Base-by-base conservation (phyloP, 176 grass and related monocot species). In the Bolboschoenus planiculmis region DNA sequence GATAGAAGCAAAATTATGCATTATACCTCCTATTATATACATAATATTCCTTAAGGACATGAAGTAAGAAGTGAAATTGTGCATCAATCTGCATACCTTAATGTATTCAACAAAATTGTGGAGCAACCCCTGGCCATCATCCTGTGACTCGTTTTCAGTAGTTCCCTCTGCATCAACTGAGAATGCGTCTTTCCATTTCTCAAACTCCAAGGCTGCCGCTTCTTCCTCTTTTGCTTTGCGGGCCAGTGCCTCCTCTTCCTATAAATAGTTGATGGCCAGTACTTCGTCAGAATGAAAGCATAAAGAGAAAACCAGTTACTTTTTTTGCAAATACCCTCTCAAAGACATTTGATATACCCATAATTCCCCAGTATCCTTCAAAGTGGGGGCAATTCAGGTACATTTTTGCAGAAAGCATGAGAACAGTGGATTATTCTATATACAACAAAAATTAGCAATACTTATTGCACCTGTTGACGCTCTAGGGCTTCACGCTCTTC, bases 91-190 rank as follows among this genome's bases (percentile, higher is more conserved):
- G 40, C 67, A 46, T 84, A 97, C 95, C 92, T 90, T 97, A 53
- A 97, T 97, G 85, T 97, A 91, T 85, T 97, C 95, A 44, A 97
- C 90, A 84, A 97, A 97, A 92, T 92, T 89, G 54, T 87, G 83
- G 60, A 97, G 92, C 46, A 92, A 90, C 30, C 90, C 90, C 37
- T 94, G 88, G 16, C 88, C 87, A 81, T 89, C 87, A 43, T 93
- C 92, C 85, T 91, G 95, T 18, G 63, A 88, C 44, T 91, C 90
- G 73, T 88, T 97, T 85, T 97, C 92, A 29, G 95, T 97, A 56
- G 88, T 93, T 83, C 95, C 95, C 90, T 97, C 95, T 87, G 90
- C 90, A 84, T 94, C 95, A 85, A 97, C 92, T 44, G 95, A 97
- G 81, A 97, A 94, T 31, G 87, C 95, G 5, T 83, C 90, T 90